Evolutionary conservation across 2,329 filamentous ascomycete species (phyloP).

Genomic region (Diaporthe ampelina): DNA sequence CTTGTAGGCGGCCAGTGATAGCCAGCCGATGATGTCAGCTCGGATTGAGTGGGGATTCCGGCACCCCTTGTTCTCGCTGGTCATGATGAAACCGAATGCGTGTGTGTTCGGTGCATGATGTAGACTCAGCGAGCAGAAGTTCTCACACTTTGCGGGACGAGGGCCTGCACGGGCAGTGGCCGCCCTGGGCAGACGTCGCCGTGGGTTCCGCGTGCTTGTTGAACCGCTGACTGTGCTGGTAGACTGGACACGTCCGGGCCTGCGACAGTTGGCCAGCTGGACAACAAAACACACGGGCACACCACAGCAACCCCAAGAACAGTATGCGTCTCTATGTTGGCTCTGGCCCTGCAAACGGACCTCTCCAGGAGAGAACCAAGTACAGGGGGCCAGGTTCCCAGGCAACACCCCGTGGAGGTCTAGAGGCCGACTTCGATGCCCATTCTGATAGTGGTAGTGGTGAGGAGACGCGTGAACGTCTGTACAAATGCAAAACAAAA

Average conservation of each 20-base stretch:
- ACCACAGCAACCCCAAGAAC: not conserved
- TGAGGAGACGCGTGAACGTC: too few relatives aligned
- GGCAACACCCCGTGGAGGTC: constrained; percentile 40
- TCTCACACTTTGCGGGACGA: constrained; percentile 18
- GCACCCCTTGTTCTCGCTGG: constrained; percentile 22
- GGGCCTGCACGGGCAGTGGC: constrained; percentile 21
- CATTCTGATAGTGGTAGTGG: not conserved
- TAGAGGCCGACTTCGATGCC: constrained; percentile 39
- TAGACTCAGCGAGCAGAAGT: constrained; percentile 18
- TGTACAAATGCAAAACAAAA: not conserved
- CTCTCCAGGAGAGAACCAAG: not conserved
- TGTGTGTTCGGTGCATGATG: not conserved
- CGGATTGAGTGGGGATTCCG: constrained; percentile 17
- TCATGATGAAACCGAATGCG: not conserved
- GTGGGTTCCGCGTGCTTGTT: not conserved
- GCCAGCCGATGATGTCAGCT: constrained; percentile 2
- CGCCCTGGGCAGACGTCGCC: not conserved
- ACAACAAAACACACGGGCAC: not conserved
- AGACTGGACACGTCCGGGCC: not conserved
- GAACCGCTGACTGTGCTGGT: constrained; percentile 26
- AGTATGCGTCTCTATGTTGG: constrained; percentile 35
- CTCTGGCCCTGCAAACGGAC: constrained; percentile 17
- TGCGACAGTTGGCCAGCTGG: constrained; percentile 17
- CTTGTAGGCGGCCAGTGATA: not conserved
- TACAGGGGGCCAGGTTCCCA: constrained; percentile 36